A percentile compares a stretch with the other conserved stretches of the same genome.
phyloP scores from a whole-genome alignment of 352 stramenopile genomes.

The Globisporangium cederbergense region DNA sequence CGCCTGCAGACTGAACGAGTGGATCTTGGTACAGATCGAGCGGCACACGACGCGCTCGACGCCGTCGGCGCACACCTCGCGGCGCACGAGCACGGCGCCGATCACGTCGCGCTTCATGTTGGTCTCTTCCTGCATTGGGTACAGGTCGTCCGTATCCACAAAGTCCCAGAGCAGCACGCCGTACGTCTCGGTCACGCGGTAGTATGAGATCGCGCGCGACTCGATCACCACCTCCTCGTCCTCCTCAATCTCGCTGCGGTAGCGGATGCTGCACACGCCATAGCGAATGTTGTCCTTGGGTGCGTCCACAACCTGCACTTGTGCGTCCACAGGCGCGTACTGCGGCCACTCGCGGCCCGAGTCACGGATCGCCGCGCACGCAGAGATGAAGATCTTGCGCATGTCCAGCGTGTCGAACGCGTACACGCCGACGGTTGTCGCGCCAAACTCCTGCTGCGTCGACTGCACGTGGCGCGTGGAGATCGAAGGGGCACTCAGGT shows the following conservation, averaged over 20 bases:
- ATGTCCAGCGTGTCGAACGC: conserved; percentile 50
- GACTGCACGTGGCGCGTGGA: conserved; percentile 24
- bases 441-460: conserved; percentile 29
- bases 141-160: conserved; percentile 33
- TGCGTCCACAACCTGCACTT: conserved; percentile 31
- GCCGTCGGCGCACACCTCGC: conserved; percentile 40
- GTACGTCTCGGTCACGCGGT: conserved; percentile 25
- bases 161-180: conserved; percentile 34
- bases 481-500: conserved; percentile 39
- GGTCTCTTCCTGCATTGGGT: conserved; percentile 20
- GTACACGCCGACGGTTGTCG: conserved; percentile 47
- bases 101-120: conserved; percentile 30
- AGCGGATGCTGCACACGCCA: conserved; percentile 31
- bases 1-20: conserved; percentile 23
- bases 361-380: conserved; percentile 37
- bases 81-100: conserved; percentile 32
- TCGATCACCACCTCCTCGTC: conserved; percentile 30
- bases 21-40: conserved; percentile 56
- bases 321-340: conserved; percentile 28
- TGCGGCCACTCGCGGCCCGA: conserved; percentile 42
- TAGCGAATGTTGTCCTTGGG: conserved; percentile 43
- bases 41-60: conserved; percentile 52
- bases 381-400: conserved; percentile 34
- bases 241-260: conserved; percentile 22
- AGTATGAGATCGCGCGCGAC: conserved; percentile 25